These are phyloP conservation scores for Annulohypoxylon bovei DNA, from an alignment of 495 filamentous ascomycete genomes.

Conservation along the genomic window DNA sequence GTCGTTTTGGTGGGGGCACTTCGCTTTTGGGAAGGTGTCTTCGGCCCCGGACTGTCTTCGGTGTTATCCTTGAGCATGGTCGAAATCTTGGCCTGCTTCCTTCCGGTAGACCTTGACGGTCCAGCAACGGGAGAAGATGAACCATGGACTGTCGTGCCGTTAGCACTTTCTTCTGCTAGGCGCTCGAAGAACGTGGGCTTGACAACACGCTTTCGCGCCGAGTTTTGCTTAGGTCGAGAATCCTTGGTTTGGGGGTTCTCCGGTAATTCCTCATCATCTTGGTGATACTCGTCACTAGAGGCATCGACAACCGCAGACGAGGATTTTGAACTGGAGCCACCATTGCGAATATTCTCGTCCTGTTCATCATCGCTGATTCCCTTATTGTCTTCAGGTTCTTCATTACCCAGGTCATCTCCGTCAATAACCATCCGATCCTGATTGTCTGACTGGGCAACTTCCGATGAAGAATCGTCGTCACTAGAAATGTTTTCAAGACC, in stretches of 20 bases:
- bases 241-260: not conserved
- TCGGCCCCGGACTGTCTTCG: constrained; percentile 9
- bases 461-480: not conserved
- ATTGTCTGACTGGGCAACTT: not conserved
- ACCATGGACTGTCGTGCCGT: not conserved
- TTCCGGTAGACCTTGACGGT: constrained; percentile 9
- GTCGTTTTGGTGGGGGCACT: not conserved
- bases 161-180: constrained; percentile 12
- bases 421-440: constrained; percentile 2
- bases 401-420: not conserved
- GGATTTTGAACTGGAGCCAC: not conserved
- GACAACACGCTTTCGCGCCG: constrained; percentile 36
- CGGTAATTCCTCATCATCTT: not conserved
- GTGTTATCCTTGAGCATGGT: constrained; percentile 31
- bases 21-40: constrained; percentile 10
- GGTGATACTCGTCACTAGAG: constrained; percentile 10
- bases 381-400: not conserved
- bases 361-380: constrained; percentile 1
- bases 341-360: not conserved
- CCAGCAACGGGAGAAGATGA: constrained; percentile 12
- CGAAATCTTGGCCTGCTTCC: constrained; percentile 33
- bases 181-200: constrained; percentile 43
- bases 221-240: constrained; percentile 16
- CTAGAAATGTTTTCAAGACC: not conserved
- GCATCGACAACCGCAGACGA: not conserved